phyloP scores from a whole-genome alignment of 352 stramenopile species.

The Thalassiosira hispida region DNA sequence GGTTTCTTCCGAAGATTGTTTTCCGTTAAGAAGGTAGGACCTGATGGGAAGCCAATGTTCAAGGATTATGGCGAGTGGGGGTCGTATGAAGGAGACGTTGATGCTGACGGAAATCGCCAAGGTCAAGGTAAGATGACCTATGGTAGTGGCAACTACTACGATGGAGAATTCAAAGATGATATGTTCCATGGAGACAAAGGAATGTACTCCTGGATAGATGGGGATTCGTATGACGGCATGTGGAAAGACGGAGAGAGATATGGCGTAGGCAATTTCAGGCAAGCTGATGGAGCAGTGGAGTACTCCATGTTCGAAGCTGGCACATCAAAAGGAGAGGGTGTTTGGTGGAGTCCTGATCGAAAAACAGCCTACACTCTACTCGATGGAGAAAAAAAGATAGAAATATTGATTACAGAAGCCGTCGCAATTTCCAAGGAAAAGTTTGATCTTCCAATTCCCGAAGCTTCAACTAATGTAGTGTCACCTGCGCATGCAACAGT shows the following conservation, averaged over 20 bases:
- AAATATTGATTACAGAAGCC: slow-evolving; percentile 30
- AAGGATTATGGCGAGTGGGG: slow-evolving; percentile 38
- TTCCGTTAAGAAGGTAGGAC: slow-evolving; percentile 9
- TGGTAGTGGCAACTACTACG: slow-evolving; percentile 23
- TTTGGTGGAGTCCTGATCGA: slow-evolving; percentile 35
- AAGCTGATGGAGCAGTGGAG: slow-evolving; percentile 23
- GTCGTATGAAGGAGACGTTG: slow-evolving; percentile 23
- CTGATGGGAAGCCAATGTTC: slow-evolving; percentile 15
- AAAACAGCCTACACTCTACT: slow-evolving; percentile 6
- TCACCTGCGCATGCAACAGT: neutral
- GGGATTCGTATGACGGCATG: slow-evolving; percentile 31
- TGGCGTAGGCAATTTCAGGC: slow-evolving; percentile 38
- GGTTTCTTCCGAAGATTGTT: slow-evolving; percentile 21
- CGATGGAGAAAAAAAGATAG: slow-evolving; percentile 23
- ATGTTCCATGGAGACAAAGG: slow-evolving; percentile 33
- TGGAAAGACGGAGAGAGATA: slow-evolving; percentile 45
- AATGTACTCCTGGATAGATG: slow-evolving; percentile 36
- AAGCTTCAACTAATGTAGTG: slow-evolving; percentile 4
- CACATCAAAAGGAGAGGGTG: slow-evolving; percentile 21
- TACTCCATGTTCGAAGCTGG: slow-evolving; percentile 41
- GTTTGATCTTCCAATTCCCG: slow-evolving; percentile 37
- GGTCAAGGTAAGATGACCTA: slow-evolving; percentile 50
- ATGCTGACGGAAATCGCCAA: slow-evolving; percentile 12
- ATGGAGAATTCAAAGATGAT: slow-evolving; percentile 40
- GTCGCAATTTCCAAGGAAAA: slow-evolving; percentile 31